Conservation (phyloP, 2,329 filamentous ascomycete species). For the Botryotinia convoluta region DNA sequence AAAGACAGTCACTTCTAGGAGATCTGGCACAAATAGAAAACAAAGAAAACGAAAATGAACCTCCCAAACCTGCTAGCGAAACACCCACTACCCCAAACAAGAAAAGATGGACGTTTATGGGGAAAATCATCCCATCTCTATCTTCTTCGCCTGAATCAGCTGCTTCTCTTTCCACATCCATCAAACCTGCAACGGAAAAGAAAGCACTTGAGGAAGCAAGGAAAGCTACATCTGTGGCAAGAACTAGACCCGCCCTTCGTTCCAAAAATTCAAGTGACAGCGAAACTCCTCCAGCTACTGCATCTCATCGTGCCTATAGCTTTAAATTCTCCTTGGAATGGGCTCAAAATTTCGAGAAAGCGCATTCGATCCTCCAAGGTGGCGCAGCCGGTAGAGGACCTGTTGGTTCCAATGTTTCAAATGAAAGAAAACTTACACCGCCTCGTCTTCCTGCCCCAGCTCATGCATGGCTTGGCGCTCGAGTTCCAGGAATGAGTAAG, state of each 20-base stretch:
- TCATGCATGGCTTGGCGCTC: slow-evolving; percentile 57
- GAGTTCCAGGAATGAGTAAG: slow-evolving; percentile 30
- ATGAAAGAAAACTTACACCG: slow-evolving; percentile 60
- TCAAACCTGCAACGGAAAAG: slow-evolving; percentile 31
- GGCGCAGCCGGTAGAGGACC: slow-evolving; percentile 11
- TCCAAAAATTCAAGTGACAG: slow-evolving; percentile 57
- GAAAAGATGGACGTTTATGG: slow-evolving; percentile 62
- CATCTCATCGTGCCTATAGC: slow-evolving; percentile 47
- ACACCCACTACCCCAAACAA: slow-evolving; percentile 41
- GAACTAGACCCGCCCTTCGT: slow-evolving; percentile 40
- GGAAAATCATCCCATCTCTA: slow-evolving; percentile 57
- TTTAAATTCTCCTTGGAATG: slow-evolving; percentile 76
- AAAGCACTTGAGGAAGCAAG: slow-evolving; percentile 52
- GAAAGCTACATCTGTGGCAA: slow-evolving; percentile 49
- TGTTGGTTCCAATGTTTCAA: slow-evolving; percentile 17
- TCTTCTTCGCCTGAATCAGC: slow-evolving; percentile 18
- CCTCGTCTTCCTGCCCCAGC: slow-evolving; percentile 70
- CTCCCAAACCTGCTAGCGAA: slow-evolving; percentile 27
- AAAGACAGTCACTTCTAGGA: slow-evolving; percentile 33
- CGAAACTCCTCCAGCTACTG: slow-evolving; percentile 51
- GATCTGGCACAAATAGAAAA: slow-evolving; percentile 24
- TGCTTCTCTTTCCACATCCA: slow-evolving; percentile 19
- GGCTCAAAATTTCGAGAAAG: slow-evolving; percentile 49
- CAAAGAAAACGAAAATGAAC: slow-evolving; percentile 20
- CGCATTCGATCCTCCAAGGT: slow-evolving; percentile 16